These are phyloP conservation scores for Trichoderma sp. DNA, from an alignment of 2,329 filamentous ascomycete species.

Conservation along the genomic window DNA sequence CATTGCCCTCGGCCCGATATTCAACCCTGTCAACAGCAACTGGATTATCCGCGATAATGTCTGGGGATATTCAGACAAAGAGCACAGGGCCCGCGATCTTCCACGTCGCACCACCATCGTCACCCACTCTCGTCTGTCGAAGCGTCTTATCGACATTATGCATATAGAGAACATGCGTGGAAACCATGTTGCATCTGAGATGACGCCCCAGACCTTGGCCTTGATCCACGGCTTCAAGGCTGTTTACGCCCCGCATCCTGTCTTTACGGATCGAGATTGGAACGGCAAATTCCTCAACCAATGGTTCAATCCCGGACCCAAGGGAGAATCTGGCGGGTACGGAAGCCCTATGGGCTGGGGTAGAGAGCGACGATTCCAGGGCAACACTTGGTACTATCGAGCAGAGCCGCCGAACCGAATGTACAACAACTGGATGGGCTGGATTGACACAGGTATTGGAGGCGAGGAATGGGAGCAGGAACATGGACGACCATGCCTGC, in stretches of 20 bases:
- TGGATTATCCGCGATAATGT: constrained; percentile 70
- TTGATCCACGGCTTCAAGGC: constrained; percentile 77
- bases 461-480: constrained; percentile 54
- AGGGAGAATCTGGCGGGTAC: constrained; percentile 51
- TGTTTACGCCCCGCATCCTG: constrained; percentile 73
- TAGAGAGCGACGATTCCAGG: constrained; percentile 54
- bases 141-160: constrained; percentile 70
- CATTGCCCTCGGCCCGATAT: constrained; percentile 74
- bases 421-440: constrained; percentile 63
- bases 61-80: constrained; percentile 59
- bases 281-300: constrained; percentile 48
- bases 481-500: constrained; percentile 56
- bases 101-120: constrained; percentile 75
- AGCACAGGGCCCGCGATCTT: constrained; percentile 51
- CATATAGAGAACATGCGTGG: constrained; percentile 71
- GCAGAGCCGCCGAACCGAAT: constrained; percentile 55
- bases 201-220: constrained; percentile 71
- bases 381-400: constrained; percentile 60
- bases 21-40: constrained; percentile 67
- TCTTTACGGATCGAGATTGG: constrained; percentile 77
- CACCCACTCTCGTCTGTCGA: constrained; percentile 71
- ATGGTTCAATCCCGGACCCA: constrained; percentile 59
- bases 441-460: constrained; percentile 52
- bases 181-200: constrained; percentile 75
- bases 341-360: constrained; percentile 60